Evolutionary conservation across 495 filamentous ascomycete species (phyloP), one percentile per base, ranked within the genome.

Genomic region (Trichodelitschia bisporula): DNA sequence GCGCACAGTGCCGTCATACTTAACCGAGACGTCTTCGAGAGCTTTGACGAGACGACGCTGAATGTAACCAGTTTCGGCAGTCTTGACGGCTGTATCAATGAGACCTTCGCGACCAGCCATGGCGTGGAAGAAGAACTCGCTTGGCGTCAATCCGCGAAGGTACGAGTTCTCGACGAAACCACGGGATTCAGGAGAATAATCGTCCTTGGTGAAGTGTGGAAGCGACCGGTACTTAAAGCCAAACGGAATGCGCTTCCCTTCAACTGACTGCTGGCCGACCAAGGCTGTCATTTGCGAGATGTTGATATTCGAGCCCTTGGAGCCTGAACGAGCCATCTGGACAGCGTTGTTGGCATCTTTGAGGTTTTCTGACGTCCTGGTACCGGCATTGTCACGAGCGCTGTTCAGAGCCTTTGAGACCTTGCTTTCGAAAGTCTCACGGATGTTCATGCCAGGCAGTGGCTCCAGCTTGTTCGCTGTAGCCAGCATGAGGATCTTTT

Each of bases 21-120:
- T 89, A 19, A 80, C 78, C 65, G 80, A 89, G 13, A 93, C 78
- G 46, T 99, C 86, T 59, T 99, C 86, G 15, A 99, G 59, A 6
- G 86, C 86, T 53, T 99, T 99, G 45, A 99, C 86, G 21, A 99
- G 62, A 54, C 89, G 77, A 51, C 86, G 78, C 53, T 99, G 86
- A 39, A 99, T 95, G 49, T 99, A 99, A 54, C 86, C 86, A 25
- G 86, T 99, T 46, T 99, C 86, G 19, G 86, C 86, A 36, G 86
- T 99, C 62, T 99, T 99, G 47, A 99, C 86, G 41, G 86, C 86
- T 14, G 86, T 99, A 65, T 99, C 86, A 41, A 99, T 99, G 27
- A 99, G 61, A 86, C 86, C 86, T 54, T 99, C 86, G 56, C 86
- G 72, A 76, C 86, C 86, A 56, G 86, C 86, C 86, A 99, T 99